Base-by-base conservation (phyloP, 202 grass and related monocot species). In the Miscanthus sacchariflorus region DNA sequence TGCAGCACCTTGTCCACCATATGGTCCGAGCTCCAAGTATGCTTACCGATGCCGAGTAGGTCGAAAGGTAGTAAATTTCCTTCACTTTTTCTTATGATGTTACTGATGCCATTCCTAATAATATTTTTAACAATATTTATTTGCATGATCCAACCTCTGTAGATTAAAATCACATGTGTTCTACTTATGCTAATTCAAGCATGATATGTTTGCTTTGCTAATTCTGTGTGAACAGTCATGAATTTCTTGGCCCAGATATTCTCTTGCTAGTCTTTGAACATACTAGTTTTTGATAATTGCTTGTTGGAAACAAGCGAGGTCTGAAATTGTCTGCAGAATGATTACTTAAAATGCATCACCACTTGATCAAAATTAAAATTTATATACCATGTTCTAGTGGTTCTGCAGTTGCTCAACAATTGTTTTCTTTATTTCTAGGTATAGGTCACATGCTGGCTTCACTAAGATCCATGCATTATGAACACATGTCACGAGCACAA, bases 1-100 rank as follows among this genome's bases (percentile, higher is more conserved):
- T 98, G 95, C 88, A 90, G 76, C 81, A 91, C 38, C 90, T 98
- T 24, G 78, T 98, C 70, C 91, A 93, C 82, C 82, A 92, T 80
- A 74, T 88, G 74, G 68, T 68, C 54, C 66, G 86, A 73, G 45
- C 71, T 83, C 59, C 83, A 64, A 89, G 71, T 76, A 78, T 73
- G 35, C 69, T 81, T 75, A 79, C 69, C 6, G 79, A 86, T 81
- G 70, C 70, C 0, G 69, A 94, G 70, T 85, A 91, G 92, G 17
- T 80, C 4, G 8, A 83, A 89, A 89, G 87, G 83, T 92, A 92
- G 0, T 61, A 49, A 68, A 69, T 45, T 81, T 35, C 7, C 66
- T n/a, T 52, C 19, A 0, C 7, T 75, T 68, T 38, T 89, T 7
- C 21, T 68, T 75, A 77, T 75, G 14, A 77, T 75, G 10, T 8